Evolutionary conservation across 1,284 basidiomycete species (phyloP).

Genomic region (Peniophora sp.): DNA sequence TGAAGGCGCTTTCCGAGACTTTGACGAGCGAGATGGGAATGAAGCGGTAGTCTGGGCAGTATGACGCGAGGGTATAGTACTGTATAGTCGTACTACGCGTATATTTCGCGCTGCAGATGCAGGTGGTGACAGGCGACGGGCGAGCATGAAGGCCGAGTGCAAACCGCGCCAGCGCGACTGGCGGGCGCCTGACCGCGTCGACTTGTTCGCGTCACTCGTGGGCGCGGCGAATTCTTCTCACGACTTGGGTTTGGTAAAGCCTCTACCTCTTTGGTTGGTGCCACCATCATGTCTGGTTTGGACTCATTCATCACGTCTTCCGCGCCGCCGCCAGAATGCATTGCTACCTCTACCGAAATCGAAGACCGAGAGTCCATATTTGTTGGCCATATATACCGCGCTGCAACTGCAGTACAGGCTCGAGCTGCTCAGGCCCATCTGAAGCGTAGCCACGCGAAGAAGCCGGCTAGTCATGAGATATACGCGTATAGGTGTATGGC

Average conservation of each 20-base stretch:
- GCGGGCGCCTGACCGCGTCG: background rate
- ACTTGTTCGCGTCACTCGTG: background rate
- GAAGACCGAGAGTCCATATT: constrained; percentile 66
- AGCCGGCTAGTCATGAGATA: constrained; percentile 62
- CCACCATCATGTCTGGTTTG: constrained; percentile 26
- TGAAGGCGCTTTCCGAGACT: no score
- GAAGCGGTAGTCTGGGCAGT: no score
- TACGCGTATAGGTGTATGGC: constrained; percentile 71
- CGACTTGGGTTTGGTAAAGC: background rate
- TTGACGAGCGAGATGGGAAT: no score
- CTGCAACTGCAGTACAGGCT: constrained; percentile 39
- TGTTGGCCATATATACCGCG: constrained; percentile 51
- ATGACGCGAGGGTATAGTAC: no score
- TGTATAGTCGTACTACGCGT: no score
- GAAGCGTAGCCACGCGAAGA: constrained; percentile 43
- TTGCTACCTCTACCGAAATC: constrained; percentile 64
- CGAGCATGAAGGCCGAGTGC: background rate
- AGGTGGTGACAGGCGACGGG: background rate
- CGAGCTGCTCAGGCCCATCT: constrained; percentile 38
- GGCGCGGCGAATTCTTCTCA: background rate
- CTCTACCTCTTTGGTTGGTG: background rate
- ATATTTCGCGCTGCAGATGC: background rate
- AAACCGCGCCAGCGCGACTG: background rate
- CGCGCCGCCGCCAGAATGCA: constrained; percentile 35
- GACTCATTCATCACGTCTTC: constrained; percentile 46